Evolutionary conservation across 495 filamentous ascomycete genomes (phyloP), one percentile per base, ranked within the genome.

Genomic region (Daldinia concentrica): DNA sequence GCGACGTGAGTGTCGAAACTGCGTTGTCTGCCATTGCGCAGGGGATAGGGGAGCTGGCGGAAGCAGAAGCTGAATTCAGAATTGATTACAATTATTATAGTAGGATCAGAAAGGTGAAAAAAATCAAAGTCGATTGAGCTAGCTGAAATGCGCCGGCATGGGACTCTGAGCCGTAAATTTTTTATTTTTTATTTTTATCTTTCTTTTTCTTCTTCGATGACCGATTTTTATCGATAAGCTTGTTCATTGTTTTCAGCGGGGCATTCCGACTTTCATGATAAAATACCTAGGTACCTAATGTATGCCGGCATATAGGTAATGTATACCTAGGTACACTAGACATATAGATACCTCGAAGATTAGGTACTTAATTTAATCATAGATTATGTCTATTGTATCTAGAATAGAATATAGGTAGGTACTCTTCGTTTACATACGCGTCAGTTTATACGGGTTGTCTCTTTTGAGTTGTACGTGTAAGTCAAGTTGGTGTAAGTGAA

Each of bases 141-240:
- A 48, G 11, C 7, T 37, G 6, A 27, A 26, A 51, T 30, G 39
- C 39, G 26, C 55, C 62, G 57, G 61, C 55, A 32, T 63, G 26
- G 19, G 11, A 19, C 34, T 43, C 34, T 48, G 19, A 52, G 58
- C 36, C 57, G 12, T 66, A 71, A 71, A 71, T 71, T 71, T 66
- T 71, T 71, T 66, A n/a, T n/a, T n/a, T n/a, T n/a, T n/a, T n/a
- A n/a, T n/a, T n/a, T n/a, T n/a, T n/a, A n/a, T 22, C 12, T 29
- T 32, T n/a, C 14, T 7, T 19, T 15, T 32, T 15, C 14, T 34
- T 22, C 39, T 37, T n/a, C 29, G n/a, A 19, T 12, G 3, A 4
- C 8, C 9, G 45, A 22, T 12, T 55, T 7, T 71, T 66, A 71
- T 71, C 68, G 68, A 71, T 71, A 57, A 48, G 5, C 37, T 60